Evolutionary conservation across 805 yeast species (phyloP).

Genomic region (Starmerella bombicola): DNA sequence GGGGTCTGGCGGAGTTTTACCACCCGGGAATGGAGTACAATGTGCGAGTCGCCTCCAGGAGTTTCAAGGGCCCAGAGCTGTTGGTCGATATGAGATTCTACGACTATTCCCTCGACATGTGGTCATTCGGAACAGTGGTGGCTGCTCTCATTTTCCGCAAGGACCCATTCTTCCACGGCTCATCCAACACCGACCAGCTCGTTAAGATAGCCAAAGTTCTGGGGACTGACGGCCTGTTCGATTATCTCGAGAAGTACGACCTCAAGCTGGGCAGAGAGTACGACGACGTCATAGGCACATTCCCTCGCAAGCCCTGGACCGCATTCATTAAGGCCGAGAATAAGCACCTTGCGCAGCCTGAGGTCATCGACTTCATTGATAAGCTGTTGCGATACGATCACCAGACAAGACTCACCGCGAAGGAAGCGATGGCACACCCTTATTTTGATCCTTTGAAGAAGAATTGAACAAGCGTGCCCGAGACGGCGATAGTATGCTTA

Average conservation of each 20-base stretch:
- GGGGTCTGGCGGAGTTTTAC: conserved; percentile 92
- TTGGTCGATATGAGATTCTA: conserved; percentile 70
- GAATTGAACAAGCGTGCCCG: background rate
- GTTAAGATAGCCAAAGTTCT: conserved; percentile 80
- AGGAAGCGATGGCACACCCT: conserved; percentile 71
- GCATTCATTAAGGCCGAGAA: conserved; percentile 61
- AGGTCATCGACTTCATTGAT: conserved; percentile 65
- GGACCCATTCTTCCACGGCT: conserved; percentile 88
- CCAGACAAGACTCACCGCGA: conserved; percentile 74
- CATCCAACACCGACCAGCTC: conserved; percentile 80
- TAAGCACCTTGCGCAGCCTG: conserved; percentile 52
- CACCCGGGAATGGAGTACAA: conserved; percentile 83
- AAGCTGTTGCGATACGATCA: conserved; percentile 70
- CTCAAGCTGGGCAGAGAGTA: conserved; percentile 63
- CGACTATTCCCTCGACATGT: conserved; percentile 77
- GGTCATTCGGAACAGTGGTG: conserved; percentile 87
- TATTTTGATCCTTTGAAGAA: conserved; percentile 39
- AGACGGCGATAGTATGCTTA: too few species aligned
- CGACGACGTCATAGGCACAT: conserved; percentile 57
- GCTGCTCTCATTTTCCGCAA: conserved; percentile 79
- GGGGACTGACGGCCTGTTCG: conserved; percentile 65
- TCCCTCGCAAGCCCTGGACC: conserved; percentile 77
- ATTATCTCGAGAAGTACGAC: conserved; percentile 55
- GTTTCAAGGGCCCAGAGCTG: conserved; percentile 85
- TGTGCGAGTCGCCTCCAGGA: conserved; percentile 83